phyloP scores from a whole-genome alignment of 2,329 filamentous ascomycete genomes.

The Karstenula rhodostoma region DNA sequence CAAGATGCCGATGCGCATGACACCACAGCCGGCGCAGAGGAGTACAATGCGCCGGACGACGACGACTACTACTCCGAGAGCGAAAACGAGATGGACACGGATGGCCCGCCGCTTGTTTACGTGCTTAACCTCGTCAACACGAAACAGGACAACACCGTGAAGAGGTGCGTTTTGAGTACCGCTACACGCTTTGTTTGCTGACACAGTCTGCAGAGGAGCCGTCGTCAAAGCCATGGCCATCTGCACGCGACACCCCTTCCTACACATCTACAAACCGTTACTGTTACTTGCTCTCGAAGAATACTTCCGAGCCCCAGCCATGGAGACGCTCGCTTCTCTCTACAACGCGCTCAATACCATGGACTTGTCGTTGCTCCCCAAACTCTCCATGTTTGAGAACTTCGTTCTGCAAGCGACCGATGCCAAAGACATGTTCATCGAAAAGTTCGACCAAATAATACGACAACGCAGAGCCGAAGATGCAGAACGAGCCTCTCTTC shows the following conservation, averaged over 20 bases:
- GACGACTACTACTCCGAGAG: conserved; percentile 59
- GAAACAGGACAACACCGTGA: conserved; percentile 91
- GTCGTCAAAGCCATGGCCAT: conserved; percentile 99
- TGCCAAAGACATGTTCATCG: conserved; percentile 94
- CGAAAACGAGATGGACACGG: conserved; percentile 65
- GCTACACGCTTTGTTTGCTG: conserved; percentile 17
- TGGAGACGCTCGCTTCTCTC: conserved; percentile 85
- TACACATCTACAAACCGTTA: conserved; percentile 99
- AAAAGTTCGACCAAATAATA: conserved; percentile 97
- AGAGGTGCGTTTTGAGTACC: conserved; percentile 58
- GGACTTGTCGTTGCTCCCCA: conserved; percentile 94
- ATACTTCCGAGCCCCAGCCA: conserved; percentile 91
- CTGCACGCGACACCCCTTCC: conserved; percentile 94
- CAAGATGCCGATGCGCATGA: conserved; percentile 56
- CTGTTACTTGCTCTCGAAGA: conserved; percentile 91
- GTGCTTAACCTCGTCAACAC: conserved; percentile 98
- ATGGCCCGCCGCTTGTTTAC: conserved; percentile 93
- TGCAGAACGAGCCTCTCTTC: conserved; percentile 45
- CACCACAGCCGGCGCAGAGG: conserved; percentile 28
- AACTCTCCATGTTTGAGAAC: conserved; percentile 81
- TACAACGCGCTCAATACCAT: conserved; percentile 95
- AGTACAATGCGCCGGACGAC: conserved; percentile 44
- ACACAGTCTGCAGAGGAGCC: conserved; percentile 70
- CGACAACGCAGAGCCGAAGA: conserved; percentile 79
- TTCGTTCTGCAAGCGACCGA: conserved; percentile 89